Base-by-base conservation (phyloP, 805 yeast species). In the Wickerhamomyces bovis region DNA sequence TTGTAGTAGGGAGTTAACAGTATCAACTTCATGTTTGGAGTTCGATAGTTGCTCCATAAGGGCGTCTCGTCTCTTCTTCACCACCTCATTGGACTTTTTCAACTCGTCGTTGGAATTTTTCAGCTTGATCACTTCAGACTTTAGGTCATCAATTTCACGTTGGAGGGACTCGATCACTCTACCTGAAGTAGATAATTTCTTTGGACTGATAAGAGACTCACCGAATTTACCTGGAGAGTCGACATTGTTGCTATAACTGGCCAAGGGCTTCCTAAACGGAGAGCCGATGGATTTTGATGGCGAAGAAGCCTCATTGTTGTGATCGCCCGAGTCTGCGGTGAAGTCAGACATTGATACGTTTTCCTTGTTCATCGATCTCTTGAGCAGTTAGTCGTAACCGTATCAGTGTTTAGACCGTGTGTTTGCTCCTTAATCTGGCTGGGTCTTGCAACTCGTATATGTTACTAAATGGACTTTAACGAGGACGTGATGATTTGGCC, bases 21-120 rank as follows among this genome's bases (percentile, higher is more conserved):
- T 83, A 52, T 85, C 89, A 55, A 83, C 83, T 57, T 88, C 92
- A 61, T 85, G 90, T 62, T 83, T 83, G 35, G 85, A 70, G 52
- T 81, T 81, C 26, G 88, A 79, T 50, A 82, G 64, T 62, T 81
- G 85, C 55, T 82, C 88, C 31, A 79, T 72, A 44, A 76, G 67
- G 46, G 74, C 68, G 53, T 77, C 81, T 55, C 81, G 68, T 64
- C 78, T 71, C 57, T 72, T 64, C 52, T 72, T 53, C 44, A 73
- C 57, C 25, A 72, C 65, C 44, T 77, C 72, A 55, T 72, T 68
- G 50, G 81, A 77, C 62, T 79, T 80, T 53, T 76, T 78, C 53
- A 76, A 69, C 41, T 78, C 66, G 46, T 81, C 81, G 42, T 79
- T 79, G 33, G 70, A 70, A 8, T 66, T 62, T 48, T 70, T 73